A percentile compares a stretch with the other conserved stretches of the same genome.
phyloP scores from a whole-genome alignment of 2,329 filamentous ascomycete species.

The Clarireedia hainanense region DNA sequence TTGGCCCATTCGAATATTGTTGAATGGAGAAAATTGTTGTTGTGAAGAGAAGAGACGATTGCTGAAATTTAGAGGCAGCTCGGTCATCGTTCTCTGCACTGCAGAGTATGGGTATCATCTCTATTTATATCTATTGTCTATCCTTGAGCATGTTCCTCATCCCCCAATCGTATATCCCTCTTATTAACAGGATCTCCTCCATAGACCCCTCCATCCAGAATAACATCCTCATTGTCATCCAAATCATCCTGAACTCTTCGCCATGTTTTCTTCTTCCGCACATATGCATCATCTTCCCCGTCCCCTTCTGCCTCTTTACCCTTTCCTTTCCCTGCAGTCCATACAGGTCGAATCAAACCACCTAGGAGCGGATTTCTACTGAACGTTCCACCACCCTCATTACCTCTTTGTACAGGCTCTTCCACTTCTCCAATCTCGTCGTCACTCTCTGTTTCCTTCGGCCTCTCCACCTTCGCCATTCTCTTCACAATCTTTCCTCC shows the following conservation, averaged over 20 bases:
- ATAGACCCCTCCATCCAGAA: slow-evolving; percentile 32
- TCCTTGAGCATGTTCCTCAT: not conserved
- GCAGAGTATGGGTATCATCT: not conserved
- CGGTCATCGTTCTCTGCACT: no score
- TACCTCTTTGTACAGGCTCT: slow-evolving; percentile 12
- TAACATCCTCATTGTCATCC: slow-evolving; percentile 34
- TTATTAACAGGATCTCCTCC: slow-evolving; percentile 13
- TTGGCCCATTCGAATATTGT: no score
- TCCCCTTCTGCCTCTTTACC: slow-evolving; percentile 19
- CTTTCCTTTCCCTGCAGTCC: slow-evolving; percentile 26
- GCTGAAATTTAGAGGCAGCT: no score
- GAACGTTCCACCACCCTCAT: slow-evolving; percentile 25
- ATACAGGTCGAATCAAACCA: slow-evolving; percentile 30
- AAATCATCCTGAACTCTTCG: slow-evolving; percentile 35
- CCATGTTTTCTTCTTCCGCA: slow-evolving; percentile 29
- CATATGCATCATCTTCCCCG: not conserved
- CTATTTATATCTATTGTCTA: not conserved
- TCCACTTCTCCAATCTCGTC: slow-evolving; percentile 21
- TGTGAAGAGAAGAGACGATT: no score
- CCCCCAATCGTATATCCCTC: slow-evolving; percentile 14
- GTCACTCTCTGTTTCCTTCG: slow-evolving; percentile 17
- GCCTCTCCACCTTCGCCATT: slow-evolving; percentile 25
- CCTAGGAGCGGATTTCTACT: slow-evolving; percentile 31
- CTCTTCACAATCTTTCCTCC: slow-evolving; percentile 47
- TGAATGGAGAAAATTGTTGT: no score